These are phyloP conservation scores for Hyphopichia buzzinii DNA, from an alignment of 1,139 yeast species.

Conservation along the genomic window DNA sequence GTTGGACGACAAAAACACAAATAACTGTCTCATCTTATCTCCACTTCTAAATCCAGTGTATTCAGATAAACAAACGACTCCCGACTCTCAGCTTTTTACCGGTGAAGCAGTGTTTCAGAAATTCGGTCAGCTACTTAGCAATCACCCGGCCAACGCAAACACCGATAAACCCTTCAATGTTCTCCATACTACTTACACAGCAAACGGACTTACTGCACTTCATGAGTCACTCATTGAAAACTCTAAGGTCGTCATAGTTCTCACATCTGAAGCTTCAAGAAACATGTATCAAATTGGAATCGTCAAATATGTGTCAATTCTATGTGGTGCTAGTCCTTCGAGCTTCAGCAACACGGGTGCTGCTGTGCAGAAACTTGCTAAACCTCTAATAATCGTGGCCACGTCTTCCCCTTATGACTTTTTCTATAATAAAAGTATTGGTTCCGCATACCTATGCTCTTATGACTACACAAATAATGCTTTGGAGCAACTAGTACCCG, in stretches of 20 bases:
- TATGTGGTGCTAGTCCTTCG: constrained; percentile 51
- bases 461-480: constrained; percentile 60
- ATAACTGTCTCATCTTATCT: constrained; percentile 49
- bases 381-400: constrained; percentile 60
- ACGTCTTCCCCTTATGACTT: constrained; percentile 66
- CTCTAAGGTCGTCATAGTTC: constrained; percentile 54
- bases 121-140: constrained; percentile 42
- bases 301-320: constrained; percentile 54
- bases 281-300: constrained; percentile 68
- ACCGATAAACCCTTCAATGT: constrained; percentile 42
- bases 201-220: constrained; percentile 58
- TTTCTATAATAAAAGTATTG: constrained; percentile 52
- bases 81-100: constrained; percentile 26
- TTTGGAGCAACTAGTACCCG: constrained; percentile 47
- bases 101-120: constrained; percentile 61
- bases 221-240: constrained; percentile 58
- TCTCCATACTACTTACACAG: constrained; percentile 61
- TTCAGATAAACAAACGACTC: constrained; percentile 11
- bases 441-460: constrained; percentile 60
- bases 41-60: constrained; percentile 52
- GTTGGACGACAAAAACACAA: constrained; percentile 19
- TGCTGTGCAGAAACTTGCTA: constrained; percentile 27
- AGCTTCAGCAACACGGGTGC: constrained; percentile 24
- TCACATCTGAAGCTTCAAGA: constrained; percentile 62
- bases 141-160: constrained; percentile 26